These are phyloP conservation scores for Maudiozyma barnettii DNA, from an alignment of 805 yeast genomes.

Conservation along the genomic window DNA sequence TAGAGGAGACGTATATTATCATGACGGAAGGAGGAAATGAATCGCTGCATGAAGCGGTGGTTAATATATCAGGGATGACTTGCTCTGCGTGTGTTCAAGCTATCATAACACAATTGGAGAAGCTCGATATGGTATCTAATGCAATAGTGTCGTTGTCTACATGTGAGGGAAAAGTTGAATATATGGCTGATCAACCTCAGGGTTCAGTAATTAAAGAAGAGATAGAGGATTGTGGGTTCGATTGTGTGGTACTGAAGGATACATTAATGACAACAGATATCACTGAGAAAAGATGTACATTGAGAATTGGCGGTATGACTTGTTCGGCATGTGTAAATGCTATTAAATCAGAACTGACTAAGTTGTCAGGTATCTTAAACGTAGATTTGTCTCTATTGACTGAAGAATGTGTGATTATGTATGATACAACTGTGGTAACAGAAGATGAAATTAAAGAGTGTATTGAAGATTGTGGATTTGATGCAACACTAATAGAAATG, in stretches of 20 bases:
- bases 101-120: slow-evolving; percentile 44
- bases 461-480: slow-evolving; percentile 74
- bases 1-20: too few relatives aligned
- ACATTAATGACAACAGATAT: not conserved
- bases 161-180: slow-evolving; percentile 50
- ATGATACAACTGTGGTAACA: slow-evolving; percentile 29
- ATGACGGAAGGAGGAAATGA: not conserved
- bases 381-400: slow-evolving; percentile 67
- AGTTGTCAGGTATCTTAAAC: slow-evolving; percentile 39
- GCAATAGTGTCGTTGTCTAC: slow-evolving; percentile 66
- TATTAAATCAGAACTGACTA: slow-evolving; percentile 45
- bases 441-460: slow-evolving; percentile 36
- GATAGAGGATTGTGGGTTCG: slow-evolving; percentile 68
- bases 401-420: slow-evolving; percentile 56
- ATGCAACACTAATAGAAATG: slow-evolving; percentile 27
- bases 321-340: slow-evolving; percentile 79
- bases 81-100: slow-evolving; percentile 78
- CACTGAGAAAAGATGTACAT: not conserved
- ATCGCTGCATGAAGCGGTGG: slow-evolving; percentile 5
- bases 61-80: slow-evolving; percentile 66
- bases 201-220: slow-evolving; percentile 36
- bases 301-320: slow-evolving; percentile 61
- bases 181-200: slow-evolving; percentile 28
- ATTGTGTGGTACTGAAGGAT: slow-evolving; percentile 31
- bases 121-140: slow-evolving; percentile 39